Evolutionary conservation across 2,329 filamentous ascomycete species (phyloP).

Genomic region (Aspergillus novoparasiticus): DNA sequence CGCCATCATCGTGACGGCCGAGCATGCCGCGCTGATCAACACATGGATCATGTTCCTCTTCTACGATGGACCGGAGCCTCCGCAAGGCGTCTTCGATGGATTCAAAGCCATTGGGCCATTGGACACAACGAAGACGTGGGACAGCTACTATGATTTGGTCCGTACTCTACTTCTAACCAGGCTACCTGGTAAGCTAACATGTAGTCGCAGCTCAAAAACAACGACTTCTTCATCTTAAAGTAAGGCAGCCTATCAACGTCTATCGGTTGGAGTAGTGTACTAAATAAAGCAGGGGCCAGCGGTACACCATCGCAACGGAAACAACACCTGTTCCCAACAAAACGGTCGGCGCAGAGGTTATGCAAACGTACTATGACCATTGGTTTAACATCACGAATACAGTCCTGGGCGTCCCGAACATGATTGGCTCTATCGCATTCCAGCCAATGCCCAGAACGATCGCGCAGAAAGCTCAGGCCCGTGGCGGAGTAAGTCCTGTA

Average conservation of each 20-base stretch:
- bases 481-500: slow-evolving; percentile 38
- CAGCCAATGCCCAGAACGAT: slow-evolving; percentile 41
- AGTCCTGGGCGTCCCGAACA: slow-evolving; percentile 29
- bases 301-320: slow-evolving; percentile 45
- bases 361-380: slow-evolving; percentile 37
- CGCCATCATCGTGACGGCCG: slow-evolving; percentile 60
- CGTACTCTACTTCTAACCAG: slow-evolving; percentile 16
- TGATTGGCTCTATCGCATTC: slow-evolving; percentile 39
- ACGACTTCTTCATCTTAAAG: slow-evolving; percentile 42
- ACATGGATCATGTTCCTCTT: slow-evolving; percentile 65
- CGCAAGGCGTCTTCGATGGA: slow-evolving; percentile 57
- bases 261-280: not conserved
- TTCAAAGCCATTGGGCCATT: slow-evolving; percentile 54
- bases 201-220: slow-evolving; percentile 35
- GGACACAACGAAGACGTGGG: slow-evolving; percentile 51
- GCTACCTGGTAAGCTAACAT: not conserved
- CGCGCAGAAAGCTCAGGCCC: slow-evolving; percentile 34
- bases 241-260: slow-evolving; percentile 4
- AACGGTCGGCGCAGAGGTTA: slow-evolving; percentile 30
- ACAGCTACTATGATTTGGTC: slow-evolving; percentile 52
- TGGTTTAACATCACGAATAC: slow-evolving; percentile 33
- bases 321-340: slow-evolving; percentile 40
- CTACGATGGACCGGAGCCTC: slow-evolving; percentile 61
- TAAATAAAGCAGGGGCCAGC: slow-evolving; percentile 32
- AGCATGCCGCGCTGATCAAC: slow-evolving; percentile 51